Percentiles rank a stretch among this genome's conserved stretches.
phyloP scores from a whole-genome alignment of 805 yeast genomes.

The Yamadazyma scolyti region DNA sequence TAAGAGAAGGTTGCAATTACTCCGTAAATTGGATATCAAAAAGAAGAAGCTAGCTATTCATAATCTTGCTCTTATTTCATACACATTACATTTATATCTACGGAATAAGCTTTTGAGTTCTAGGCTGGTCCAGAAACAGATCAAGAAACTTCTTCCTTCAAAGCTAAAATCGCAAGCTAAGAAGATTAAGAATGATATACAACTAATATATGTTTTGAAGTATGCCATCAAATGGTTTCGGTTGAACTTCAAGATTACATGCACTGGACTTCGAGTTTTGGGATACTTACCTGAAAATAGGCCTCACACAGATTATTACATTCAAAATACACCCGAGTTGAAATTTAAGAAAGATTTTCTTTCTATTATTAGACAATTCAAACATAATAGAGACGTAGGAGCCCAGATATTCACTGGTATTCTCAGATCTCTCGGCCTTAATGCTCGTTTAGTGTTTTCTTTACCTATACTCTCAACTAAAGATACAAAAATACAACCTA shows the following conservation, averaged over 20 bases:
- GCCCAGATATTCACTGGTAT: constrained; percentile 30
- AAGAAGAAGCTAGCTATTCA: constrained; percentile 11
- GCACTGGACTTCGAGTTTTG: constrained; percentile 26
- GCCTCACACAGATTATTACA: constrained; percentile 16
- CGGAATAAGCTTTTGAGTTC: constrained; percentile 20
- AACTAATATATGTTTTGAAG: constrained; percentile 25
- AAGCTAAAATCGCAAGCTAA: constrained; percentile 14
- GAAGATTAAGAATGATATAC: constrained; percentile 8
- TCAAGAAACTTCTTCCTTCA: constrained; percentile 24
- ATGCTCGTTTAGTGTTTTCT: constrained; percentile 27
- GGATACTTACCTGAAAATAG: constrained; percentile 20
- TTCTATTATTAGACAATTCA: constrained; percentile 16
- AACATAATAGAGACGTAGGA: constrained; percentile 30
- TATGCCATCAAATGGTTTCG: constrained; percentile 33
- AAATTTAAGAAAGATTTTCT: constrained; percentile 7
- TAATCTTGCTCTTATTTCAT: constrained; percentile 20
- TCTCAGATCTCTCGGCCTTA: constrained; percentile 25
- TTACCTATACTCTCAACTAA: constrained; percentile 20
- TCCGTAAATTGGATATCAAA: constrained; percentile 6
- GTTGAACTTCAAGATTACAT: constrained; percentile 22
- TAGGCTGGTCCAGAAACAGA: constrained; percentile 14
- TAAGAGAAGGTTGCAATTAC: too few species aligned
- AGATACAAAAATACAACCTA: constrained; percentile 19
- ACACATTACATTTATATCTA: constrained; percentile 16
- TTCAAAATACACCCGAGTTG: constrained; percentile 15